Evolutionary conservation across 73 alveolate genomes (phyloP).

Genomic region (Tetrahymena malaccensis): DNA sequence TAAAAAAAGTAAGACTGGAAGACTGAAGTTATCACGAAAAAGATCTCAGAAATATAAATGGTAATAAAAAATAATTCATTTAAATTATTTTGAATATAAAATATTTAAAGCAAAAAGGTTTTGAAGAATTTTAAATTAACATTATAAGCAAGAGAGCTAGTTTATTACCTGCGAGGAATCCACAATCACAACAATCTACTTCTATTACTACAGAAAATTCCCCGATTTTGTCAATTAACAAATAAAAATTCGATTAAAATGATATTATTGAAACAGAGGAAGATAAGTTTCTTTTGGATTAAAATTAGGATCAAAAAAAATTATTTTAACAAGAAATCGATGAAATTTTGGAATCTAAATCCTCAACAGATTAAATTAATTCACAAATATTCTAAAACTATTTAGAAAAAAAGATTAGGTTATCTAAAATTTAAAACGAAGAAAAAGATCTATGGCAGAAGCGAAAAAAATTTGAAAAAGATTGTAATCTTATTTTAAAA

Average conservation of each 20-base stretch:
- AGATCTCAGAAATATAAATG: background rate
- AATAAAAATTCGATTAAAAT: background rate
- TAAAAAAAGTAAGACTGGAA: background rate
- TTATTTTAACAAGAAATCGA: background rate
- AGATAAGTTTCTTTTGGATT: background rate
- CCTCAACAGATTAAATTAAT: background rate
- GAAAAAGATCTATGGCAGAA: background rate
- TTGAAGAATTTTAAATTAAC: background rate
- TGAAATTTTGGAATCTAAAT: background rate
- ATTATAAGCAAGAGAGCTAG: background rate
- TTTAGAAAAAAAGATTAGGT: background rate
- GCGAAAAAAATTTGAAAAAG: background rate
- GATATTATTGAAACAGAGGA: background rate
- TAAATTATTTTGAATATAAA: background rate
- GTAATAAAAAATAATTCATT: background rate
- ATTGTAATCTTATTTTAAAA: background rate
- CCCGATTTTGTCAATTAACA: background rate
- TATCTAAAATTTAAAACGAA: background rate
- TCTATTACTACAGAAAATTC: background rate
- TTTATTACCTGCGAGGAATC: background rate
- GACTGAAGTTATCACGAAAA: background rate
- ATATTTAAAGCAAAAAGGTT: background rate
- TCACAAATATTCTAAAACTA: background rate
- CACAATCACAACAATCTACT: background rate
- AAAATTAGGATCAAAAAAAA: background rate